phyloP scores from a whole-genome alignment of 352 stramenopile genomes.

The Phytophthora ramorum region DNA sequence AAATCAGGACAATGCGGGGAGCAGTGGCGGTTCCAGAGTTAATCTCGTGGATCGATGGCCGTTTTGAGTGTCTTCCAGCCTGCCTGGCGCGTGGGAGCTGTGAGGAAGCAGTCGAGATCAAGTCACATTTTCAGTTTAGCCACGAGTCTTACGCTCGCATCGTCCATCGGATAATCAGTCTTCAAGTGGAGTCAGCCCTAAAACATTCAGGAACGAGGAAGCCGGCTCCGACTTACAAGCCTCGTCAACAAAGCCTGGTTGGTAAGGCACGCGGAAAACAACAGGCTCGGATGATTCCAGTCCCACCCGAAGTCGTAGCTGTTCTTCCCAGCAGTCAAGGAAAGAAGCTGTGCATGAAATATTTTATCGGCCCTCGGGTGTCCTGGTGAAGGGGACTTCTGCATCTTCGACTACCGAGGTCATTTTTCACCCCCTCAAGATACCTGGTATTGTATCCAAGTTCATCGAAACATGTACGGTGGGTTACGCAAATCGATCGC shows the following conservation, averaged over 20 bases:
- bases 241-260: neutral
- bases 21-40: slow-evolving; percentile 9
- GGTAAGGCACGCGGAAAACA: neutral
- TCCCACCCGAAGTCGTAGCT: too few species aligned
- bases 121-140: slow-evolving; percentile 4
- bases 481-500: too few species aligned
- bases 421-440: too few species aligned
- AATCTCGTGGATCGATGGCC: slow-evolving; percentile 13
- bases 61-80: slow-evolving; percentile 4
- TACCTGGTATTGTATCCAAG: neutral
- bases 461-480: too few species aligned
- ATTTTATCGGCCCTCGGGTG: too few species aligned
- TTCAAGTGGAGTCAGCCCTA: neutral
- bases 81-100: neutral
- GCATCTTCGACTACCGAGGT: too few species aligned
- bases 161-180: slow-evolving; percentile 6
- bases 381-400: too few species aligned
- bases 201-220: neutral
- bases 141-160: slow-evolving; percentile 10
- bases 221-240: neutral
- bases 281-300: too few species aligned
- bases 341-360: too few species aligned
- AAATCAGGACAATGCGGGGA: neutral
- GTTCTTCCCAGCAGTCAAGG: too few species aligned
- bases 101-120: neutral